Base-by-base conservation (phyloP, 2,329 filamentous ascomycete genomes). In the Colletotrichum eremochloae region DNA sequence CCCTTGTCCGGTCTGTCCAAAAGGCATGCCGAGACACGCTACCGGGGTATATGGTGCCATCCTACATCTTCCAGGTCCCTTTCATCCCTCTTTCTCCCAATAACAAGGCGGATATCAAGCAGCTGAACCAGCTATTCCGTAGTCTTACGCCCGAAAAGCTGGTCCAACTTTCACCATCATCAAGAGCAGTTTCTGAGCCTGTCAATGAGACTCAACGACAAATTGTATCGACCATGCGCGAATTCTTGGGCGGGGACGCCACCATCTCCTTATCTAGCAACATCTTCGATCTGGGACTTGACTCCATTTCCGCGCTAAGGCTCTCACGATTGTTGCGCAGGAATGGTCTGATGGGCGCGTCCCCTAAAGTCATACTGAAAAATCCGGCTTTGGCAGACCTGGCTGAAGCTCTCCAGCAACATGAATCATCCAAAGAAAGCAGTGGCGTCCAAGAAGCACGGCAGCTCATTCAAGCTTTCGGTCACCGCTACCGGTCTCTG, bases 1-100 rank as follows among this genome's bases (percentile, higher is more conserved):
- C 57, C 29, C 66, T 72, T 2, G 62, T 87, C 9, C 79, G 78
- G 0, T 79, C 79, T 4, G 74, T 74, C 6, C 65, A 69, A 29
- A 69, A 56, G 33, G 88, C 90, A n/a, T 97, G 95, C 76, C 88
- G 88, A 44, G 84, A 88, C 2, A 89, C 86, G 31, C 86, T 98
- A 3, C 93, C 95, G 0, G 88, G 87, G 0, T 98, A 98, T 79
- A 98, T 98, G 95, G 89, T 98, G 2, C 96, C 95, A 0, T 95
- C 94, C 0, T 94, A 96, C 77, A 90, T 97, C 71, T 84, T 97
- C 33, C 88, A 88, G 4, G 82, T 97, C 9, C 87, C 90, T 0
- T 86, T 84, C 9, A 90, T 98, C 66, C 95, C 95, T 0, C 85
- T 98, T 0, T 97, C 94, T 1, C 85, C 93, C 8, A 98, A 97